A percentile compares a stretch with the other conserved stretches of the same genome.
phyloP scores from a whole-genome alignment of 2,329 filamentous ascomycete species.

The Cyphellophora attinorum region DNA sequence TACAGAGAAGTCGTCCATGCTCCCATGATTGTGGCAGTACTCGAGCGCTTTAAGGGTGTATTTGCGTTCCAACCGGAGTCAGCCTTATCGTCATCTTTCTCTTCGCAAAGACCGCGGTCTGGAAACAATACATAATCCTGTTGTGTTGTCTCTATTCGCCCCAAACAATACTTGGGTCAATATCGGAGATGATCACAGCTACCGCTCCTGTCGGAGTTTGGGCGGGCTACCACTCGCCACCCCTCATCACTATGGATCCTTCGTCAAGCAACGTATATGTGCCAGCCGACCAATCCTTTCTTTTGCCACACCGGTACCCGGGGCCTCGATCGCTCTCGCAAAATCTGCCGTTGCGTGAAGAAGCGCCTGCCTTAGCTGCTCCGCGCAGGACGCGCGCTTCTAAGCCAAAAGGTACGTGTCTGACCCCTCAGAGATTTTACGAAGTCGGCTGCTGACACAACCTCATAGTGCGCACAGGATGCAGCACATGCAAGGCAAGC shows the following conservation, averaged over 20 bases:
- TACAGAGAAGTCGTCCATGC: too few relatives aligned
- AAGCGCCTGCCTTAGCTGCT: conserved; percentile 32
- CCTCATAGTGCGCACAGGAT: conserved; percentile 15
- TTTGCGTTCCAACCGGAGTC: too few relatives aligned
- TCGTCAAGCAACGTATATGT: background rate
- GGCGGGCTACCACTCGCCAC: background rate
- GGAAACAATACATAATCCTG: too few relatives aligned
- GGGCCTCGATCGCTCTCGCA: background rate
- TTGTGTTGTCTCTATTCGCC: too few relatives aligned
- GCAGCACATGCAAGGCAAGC: conserved; percentile 18
- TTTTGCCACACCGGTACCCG: background rate
- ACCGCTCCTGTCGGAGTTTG: conserved; percentile 1
- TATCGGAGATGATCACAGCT: too few relatives aligned
- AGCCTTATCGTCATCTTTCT: too few relatives aligned
- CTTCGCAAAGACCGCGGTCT: too few relatives aligned
- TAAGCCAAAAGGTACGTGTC: conserved; percentile 13
- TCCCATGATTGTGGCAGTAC: too few relatives aligned
- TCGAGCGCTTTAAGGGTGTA: too few relatives aligned
- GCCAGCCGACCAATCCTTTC: background rate
- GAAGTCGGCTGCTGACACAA: background rate
- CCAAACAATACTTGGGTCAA: too few relatives aligned
- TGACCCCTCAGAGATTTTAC: background rate
- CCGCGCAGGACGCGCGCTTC: conserved; percentile 20
- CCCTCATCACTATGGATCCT: too few relatives aligned
- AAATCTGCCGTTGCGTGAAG: background rate